These are phyloP conservation scores for Alternaria ethzedia DNA, from an alignment of 2,329 filamentous ascomycete genomes.

Conservation along the genomic window DNA sequence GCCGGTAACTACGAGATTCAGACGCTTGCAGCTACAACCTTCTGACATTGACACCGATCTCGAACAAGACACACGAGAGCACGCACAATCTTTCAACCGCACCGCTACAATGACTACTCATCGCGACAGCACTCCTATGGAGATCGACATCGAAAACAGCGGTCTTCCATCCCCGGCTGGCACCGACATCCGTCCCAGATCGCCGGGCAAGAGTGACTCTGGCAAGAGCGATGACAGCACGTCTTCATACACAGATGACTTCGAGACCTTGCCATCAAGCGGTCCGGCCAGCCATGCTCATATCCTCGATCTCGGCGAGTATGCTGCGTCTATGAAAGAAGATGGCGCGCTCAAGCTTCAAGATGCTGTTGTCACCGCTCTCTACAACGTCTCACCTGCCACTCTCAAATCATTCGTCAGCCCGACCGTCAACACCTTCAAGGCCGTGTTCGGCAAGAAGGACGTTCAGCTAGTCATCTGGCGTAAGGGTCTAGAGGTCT, in stretches of 20 bases:
- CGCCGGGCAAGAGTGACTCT: slow-evolving; percentile 1
- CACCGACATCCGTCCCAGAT: fast-evolving
- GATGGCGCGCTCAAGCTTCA: slow-evolving; percentile 12
- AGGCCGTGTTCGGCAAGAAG: slow-evolving; percentile 18
- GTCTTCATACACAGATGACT: slow-evolving; percentile 7
- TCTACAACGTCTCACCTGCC: slow-evolving; percentile 8
- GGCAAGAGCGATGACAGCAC: background rate
- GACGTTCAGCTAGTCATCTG: slow-evolving; percentile 24
- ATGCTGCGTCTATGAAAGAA: background rate
- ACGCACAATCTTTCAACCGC: background rate
- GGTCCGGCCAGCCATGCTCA: slow-evolving; percentile 1
- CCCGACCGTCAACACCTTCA: slow-evolving; percentile 18
- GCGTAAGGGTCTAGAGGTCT: slow-evolving; percentile 26
- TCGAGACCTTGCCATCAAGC: slow-evolving; percentile 5
- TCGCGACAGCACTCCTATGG: background rate
- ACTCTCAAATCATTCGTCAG: slow-evolving; percentile 16
- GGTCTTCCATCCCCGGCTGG: too few species aligned
- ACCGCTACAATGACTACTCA: background rate
- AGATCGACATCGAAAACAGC: background rate
- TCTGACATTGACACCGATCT: background rate
- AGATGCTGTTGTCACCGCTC: slow-evolving; percentile 23
- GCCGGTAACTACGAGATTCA: background rate
- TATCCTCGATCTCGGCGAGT: slow-evolving; percentile 14
- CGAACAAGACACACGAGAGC: too few species aligned
- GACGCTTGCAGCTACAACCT: background rate